Conservation (phyloP, 345 rosid species). For the Lumnitzera racemosa region DNA sequence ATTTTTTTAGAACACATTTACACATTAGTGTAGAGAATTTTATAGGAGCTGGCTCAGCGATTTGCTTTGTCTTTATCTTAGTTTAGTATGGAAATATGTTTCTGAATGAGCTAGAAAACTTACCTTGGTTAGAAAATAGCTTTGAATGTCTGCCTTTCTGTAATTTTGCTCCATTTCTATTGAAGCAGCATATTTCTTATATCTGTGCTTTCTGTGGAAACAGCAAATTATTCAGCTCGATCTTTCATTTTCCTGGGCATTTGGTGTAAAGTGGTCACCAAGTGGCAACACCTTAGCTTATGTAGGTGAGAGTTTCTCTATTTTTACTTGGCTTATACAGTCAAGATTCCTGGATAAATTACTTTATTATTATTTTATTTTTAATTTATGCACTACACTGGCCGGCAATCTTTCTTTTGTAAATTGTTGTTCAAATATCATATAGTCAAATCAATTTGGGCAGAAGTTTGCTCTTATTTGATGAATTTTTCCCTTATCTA, state of each 20-base stretch:
- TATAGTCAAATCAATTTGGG: no score
- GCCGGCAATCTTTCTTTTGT: no score
- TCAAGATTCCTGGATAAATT: no score
- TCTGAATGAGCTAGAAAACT: no score
- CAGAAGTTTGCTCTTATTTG: neutral
- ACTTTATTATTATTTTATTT: no score
- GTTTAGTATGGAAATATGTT: no score
- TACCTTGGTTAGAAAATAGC: neutral
- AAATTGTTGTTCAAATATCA: no score
- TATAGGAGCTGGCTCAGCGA: no score
- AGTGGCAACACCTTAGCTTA: constrained; percentile 95
- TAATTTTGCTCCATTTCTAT: neutral
- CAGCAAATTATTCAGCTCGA: constrained; percentile 99
- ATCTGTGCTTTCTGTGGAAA: constrained; percentile 15
- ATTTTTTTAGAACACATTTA: no score
- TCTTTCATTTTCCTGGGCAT: constrained; percentile 97
- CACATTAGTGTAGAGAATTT: no score
- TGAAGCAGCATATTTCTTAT: constrained; percentile 2
- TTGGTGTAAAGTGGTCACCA: constrained; percentile 99
- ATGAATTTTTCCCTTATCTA: neutral
- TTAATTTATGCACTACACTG: no score
- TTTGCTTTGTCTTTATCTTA: no score
- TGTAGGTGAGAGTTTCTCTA: constrained; percentile 66
- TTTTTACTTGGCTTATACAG: neutral
- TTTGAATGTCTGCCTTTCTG: neutral